A percentile compares a stretch with the other conserved stretches of the same genome.
These are phyloP conservation scores for Iris macrosiphon DNA, from an alignment of 106 monocot genomes.

Conservation along the genomic window DNA sequence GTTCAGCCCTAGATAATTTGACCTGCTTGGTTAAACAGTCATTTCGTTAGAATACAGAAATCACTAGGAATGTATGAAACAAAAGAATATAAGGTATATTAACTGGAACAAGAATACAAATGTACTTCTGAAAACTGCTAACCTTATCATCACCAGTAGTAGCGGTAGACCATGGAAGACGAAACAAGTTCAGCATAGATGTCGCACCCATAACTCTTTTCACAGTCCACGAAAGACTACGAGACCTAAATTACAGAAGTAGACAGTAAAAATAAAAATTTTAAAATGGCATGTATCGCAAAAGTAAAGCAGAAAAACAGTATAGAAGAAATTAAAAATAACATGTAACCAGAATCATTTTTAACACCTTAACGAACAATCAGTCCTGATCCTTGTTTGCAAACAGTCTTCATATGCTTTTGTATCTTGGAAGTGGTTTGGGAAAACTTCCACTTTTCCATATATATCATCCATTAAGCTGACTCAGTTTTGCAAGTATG, in stretches of 20 bases:
- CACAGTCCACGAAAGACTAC: conserved; percentile 34
- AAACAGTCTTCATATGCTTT: conserved; percentile 29
- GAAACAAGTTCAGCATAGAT: conserved; percentile 67
- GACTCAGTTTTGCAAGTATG: conserved; percentile 5
- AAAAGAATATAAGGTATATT: neutral
- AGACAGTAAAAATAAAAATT: too few relatives aligned
- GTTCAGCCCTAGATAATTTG: conserved; percentile 55
- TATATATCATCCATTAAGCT: conserved; percentile 70
- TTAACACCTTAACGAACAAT: conserved; percentile 46
- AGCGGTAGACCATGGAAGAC: conserved; percentile 50
- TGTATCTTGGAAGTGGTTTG: conserved; percentile 55
- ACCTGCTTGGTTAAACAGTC: conserved; percentile 31
- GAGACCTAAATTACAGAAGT: conserved; percentile 38
- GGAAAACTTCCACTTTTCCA: conserved; percentile 62
- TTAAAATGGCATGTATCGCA: too few relatives aligned
- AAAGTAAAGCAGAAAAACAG: too few relatives aligned
- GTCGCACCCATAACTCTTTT: conserved; percentile 52
- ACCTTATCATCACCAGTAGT: conserved; percentile 61
- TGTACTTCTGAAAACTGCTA: too few relatives aligned
- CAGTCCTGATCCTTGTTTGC: conserved; percentile 20
- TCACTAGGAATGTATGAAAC: neutral
- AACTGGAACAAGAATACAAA: neutral
- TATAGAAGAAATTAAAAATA: too few relatives aligned
- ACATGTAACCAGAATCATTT: too few relatives aligned
- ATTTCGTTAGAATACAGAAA: neutral